Base-by-base conservation (phyloP, 106 monocot genomes). In the Dendrobium officinale region DNA sequence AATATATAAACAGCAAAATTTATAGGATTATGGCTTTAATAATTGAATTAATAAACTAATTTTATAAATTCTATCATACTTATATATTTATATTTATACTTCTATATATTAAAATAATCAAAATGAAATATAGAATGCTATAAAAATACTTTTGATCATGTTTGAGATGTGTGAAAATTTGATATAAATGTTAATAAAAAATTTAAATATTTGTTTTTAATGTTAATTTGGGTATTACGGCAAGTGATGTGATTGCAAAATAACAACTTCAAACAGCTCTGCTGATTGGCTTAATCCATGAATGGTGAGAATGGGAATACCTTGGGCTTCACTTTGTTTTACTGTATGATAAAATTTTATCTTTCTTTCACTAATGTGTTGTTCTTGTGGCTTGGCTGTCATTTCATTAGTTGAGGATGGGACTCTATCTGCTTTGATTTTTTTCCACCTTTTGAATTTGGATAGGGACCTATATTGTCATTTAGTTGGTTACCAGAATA, bases 391-490 rank as follows among this genome's bases (percentile, higher is more conserved):
- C 37, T 70, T 70, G 37, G 13, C 29, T n/a, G 3, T 70, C 70
- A 70, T 70, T 70, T 37, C 64, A 24, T 24, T 66, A 26, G 26
- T 66, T 66, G 37, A 1, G 2, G 37, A 70, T 70, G 3, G 33
- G 37, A 70, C 70, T 70, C 15, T 8, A 8, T 5, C 64, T 15
- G 11, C 5, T 70, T 70, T 33, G 2, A 33, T 70, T 70, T 70
- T 0, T n/a, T 70, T 37, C 33, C 4, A 37, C 37, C 37, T 4
- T 16, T 70, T 70, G 4, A 70, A 74, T 20, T 19, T 74, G 74
- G 74, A 44, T 43, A 74, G 74, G 74, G 74, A 74, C 44, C 31
- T 74, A 74, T 74, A 74, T 44, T 74, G 74, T n/a, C 74, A 74
- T 74, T 44, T 74, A 74, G 42, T 74, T 43, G 74, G 74, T 74